These are phyloP conservation scores for Fusarium gaditjirri DNA, from an alignment of 2,329 filamentous ascomycete genomes.

Conservation along the genomic window DNA sequence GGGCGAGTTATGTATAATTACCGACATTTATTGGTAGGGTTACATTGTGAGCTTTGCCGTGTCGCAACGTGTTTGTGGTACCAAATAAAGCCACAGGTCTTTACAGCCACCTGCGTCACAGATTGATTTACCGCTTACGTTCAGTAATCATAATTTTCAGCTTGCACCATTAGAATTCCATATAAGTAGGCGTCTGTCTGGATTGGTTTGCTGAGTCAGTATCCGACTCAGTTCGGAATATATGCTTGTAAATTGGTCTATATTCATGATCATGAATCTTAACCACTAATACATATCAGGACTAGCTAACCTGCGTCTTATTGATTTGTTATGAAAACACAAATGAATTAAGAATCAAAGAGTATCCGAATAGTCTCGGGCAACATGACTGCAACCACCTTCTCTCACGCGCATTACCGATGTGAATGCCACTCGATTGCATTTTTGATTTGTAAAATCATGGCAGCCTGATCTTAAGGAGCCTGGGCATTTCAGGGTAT, in stretches of 20 bases:
- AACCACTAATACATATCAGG: too few species aligned
- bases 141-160: background rate
- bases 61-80: too few species aligned
- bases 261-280: background rate
- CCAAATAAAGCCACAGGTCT: background rate
- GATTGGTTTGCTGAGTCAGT: background rate
- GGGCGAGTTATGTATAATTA: background rate
- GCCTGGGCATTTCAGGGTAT: too few species aligned
- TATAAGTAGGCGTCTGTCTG: too few species aligned
- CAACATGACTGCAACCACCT: background rate
- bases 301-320: fast-evolving
- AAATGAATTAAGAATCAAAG: too few species aligned
- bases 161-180: too few species aligned
- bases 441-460: fast-evolving
- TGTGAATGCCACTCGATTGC: fast-evolving
- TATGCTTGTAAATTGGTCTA: too few species aligned
- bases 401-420: too few species aligned
- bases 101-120: background rate
- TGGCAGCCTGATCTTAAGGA: background rate
- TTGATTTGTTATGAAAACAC: background rate
- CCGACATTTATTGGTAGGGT: too few species aligned
- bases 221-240: background rate
- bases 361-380: background rate
- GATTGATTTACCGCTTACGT: background rate
- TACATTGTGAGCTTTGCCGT: too few species aligned